A percentile compares a stretch with the other conserved stretches of the same genome.
Conservation (phyloP, 352 stramenopile genomes). For the Phytophthora hibernalis region DNA sequence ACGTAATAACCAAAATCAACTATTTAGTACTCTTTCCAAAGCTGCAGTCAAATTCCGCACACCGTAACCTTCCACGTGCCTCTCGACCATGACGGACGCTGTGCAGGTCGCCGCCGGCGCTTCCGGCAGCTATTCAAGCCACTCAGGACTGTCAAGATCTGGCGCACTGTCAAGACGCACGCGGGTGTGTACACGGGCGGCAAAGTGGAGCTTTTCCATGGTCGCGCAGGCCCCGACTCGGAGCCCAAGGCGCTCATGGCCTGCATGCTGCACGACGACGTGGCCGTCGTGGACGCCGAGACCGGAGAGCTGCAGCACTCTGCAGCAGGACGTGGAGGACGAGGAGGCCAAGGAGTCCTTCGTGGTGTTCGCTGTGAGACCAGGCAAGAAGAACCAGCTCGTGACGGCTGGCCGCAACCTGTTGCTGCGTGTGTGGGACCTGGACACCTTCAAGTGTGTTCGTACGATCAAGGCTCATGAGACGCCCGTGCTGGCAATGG, state of each 20-base stretch:
- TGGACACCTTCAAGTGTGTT: conserved; percentile 80
- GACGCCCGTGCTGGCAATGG: conserved; percentile 86
- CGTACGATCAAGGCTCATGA: conserved; percentile 82
- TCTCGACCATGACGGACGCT: conserved; percentile 24
- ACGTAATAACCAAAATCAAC: conserved; percentile 5
- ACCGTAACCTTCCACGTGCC: conserved; percentile 6
- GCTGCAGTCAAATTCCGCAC: conserved; percentile 41
- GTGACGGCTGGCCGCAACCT: conserved; percentile 87
- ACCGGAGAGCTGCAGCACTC: conserved; percentile 74
- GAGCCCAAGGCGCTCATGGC: conserved; percentile 53
- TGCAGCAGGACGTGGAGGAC: conserved; percentile 81
- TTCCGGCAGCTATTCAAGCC: conserved; percentile 63
- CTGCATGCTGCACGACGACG: conserved; percentile 86
- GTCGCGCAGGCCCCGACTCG: conserved; percentile 21
- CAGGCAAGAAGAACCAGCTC: conserved; percentile 76
- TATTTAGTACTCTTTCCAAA: not conserved
- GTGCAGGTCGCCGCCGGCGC: conserved; percentile 10
- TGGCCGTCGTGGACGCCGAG: conserved; percentile 75
- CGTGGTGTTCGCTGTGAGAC: conserved; percentile 80
- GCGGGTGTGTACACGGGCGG: conserved; percentile 85
- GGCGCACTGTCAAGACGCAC: conserved; percentile 79
- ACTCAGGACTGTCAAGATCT: conserved; percentile 80
- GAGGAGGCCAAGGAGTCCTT: conserved; percentile 88
- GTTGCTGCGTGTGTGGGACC: conserved; percentile 85
- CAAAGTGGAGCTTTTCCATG: conserved; percentile 75